phyloP scores from a whole-genome alignment of 2,329 filamentous ascomycete genomes.

The Atkinsonella texensis region DNA sequence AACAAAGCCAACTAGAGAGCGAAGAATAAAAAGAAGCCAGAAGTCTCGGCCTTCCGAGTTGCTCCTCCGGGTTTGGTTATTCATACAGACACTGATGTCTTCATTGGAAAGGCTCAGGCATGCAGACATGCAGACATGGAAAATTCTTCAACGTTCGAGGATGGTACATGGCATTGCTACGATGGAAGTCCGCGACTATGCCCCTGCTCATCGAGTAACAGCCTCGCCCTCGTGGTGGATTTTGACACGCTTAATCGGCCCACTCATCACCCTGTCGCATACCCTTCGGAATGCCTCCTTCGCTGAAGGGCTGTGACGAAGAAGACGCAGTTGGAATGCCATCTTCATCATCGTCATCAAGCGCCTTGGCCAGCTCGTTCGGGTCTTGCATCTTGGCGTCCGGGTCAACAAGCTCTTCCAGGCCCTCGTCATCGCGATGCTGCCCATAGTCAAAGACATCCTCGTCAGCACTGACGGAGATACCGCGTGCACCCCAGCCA shows the following conservation, averaged over 20 bases:
- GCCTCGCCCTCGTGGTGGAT: too few species aligned
- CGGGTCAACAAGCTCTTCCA: conserved; percentile 38
- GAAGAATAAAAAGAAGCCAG: too few species aligned
- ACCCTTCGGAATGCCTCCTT: conserved; percentile 22
- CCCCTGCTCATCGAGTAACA: too few species aligned
- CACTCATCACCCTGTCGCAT: conserved; percentile 36
- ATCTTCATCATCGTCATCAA: conserved; percentile 41
- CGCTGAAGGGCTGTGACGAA: conserved; percentile 15
- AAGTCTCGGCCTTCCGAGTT: too few species aligned
- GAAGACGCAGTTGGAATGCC: conserved; percentile 13
- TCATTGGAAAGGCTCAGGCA: neutral
- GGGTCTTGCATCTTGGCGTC: conserved; percentile 57
- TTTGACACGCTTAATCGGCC: conserved; percentile 20
- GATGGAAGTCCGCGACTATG: too few species aligned
- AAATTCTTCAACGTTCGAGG: neutral
- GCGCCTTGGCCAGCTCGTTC: conserved; percentile 48
- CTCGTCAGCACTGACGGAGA: conserved; percentile 55
- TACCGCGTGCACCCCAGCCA: conserved; percentile 53
- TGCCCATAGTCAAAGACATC: conserved; percentile 40
- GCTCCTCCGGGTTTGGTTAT: too few species aligned
- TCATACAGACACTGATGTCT: neutral
- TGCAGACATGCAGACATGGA: neutral
- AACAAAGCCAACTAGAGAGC: too few species aligned
- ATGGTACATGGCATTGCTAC: neutral
- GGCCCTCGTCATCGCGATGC: conserved; percentile 32